Base-by-base conservation (phyloP, 331 rosid genomes). In the Malus hybrid region DNA sequence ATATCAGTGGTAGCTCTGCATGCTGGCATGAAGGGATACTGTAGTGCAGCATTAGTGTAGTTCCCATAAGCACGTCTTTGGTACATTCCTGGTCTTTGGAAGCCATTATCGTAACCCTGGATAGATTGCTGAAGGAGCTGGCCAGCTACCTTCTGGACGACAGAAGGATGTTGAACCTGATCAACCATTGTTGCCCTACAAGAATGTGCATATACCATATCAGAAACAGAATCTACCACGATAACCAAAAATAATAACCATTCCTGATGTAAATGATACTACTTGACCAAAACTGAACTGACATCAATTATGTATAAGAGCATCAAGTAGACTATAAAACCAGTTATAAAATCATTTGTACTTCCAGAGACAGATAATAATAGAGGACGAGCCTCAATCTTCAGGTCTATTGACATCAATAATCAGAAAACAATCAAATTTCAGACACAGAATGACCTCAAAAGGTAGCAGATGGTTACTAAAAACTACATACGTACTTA, bases 91-190 rank as follows among this genome's bases (percentile, higher is more conserved):
- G 87, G 81, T 42, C 73, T 75, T 7, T 76, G 83, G 82, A 75
- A 79, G 56, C 88, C 78, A 56, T 73, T 84, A 66, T 82, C 86
- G 33, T 66, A 65, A 28, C 82, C 81, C 81, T 18, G 81, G 19
- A 84, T 78, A 3, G 91, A 75, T 20, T 82, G 89, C 19, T 73
- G 82, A 57, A 85, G 88, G 77, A 91, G 79, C 80, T 82, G 91
- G 34, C 96, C 88, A 19, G 96, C 80, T 6, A 80, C 93, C 88
- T 93, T 91, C 78, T 90, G 90, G 71, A 84, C 81, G 71, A 93
- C 84, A 29, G 89, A 80, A 6, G 98, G 97, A 69, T 87, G 96
- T 64, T 85, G 87, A 77, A 76, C 81, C 82, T 87, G 96, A 83
- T 93, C 96, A 79, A 76, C 94, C 98, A 93, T 91, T 77, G 68